Conservation (phyloP, 202 grass and related monocot genomes). For the Dendrocalamus latiflorus region DNA sequence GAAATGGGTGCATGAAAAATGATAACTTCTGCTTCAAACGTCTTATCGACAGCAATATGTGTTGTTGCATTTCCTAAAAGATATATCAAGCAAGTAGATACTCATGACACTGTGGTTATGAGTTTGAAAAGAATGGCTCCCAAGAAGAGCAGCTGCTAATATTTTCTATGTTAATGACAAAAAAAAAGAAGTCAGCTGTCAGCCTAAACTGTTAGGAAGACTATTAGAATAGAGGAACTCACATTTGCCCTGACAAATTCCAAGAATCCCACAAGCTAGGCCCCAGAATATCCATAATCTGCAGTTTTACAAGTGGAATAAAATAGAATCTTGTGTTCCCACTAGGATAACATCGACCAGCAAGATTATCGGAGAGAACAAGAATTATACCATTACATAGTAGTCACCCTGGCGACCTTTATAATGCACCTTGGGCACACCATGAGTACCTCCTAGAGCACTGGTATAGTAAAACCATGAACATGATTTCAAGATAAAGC, state of each 20-base stretch:
- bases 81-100: constrained; percentile 1
- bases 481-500: background rate
- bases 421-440: constrained; percentile 75
- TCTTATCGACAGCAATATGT: background rate
- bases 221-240: constrained; percentile 21
- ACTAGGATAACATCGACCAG: background rate
- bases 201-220: background rate
- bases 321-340: background rate
- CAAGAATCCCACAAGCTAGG: constrained; percentile 82
- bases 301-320: constrained; percentile 1
- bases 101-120: background rate
- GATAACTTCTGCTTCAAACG: background rate
- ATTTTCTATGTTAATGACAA: background rate
- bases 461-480: constrained; percentile 21
- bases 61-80: background rate
- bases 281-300: constrained; percentile 84
- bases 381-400: constrained; percentile 66
- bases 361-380: background rate
- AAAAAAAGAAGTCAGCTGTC: background rate
- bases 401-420: constrained; percentile 81
- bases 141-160: background rate
- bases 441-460: constrained; percentile 61
- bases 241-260: constrained; percentile 68
- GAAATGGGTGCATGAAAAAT: background rate
- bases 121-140: background rate